A percentile compares a stretch with the other conserved stretches of the same genome.
Conservation (phyloP, 2,329 filamentous ascomycete genomes). For the Pseudophaeomoniella oleicola region DNA sequence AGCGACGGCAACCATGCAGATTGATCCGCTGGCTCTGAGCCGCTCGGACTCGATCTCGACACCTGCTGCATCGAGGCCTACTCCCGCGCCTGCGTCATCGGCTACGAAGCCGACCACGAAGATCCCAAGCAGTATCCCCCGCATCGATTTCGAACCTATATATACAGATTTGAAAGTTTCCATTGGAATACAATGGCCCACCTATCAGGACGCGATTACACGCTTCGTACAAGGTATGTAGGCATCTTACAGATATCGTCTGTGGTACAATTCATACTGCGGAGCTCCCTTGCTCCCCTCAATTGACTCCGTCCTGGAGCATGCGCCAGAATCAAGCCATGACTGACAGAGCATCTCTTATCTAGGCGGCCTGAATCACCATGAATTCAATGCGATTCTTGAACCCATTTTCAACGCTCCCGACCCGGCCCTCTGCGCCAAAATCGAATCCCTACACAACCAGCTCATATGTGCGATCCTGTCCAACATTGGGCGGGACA, state of each 20-base stretch:
- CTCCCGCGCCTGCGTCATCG: background rate
- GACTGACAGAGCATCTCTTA: conserved; percentile 5
- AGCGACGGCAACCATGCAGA: conserved; percentile 25
- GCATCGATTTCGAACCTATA: conserved; percentile 48
- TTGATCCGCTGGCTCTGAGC: conserved; percentile 28
- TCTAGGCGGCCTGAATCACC: conserved; percentile 44
- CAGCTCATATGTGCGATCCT: conserved; percentile 44
- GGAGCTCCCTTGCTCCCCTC: conserved; percentile 2
- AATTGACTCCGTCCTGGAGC: background rate
- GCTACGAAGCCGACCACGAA: conserved; percentile 23
- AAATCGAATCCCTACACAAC: conserved; percentile 46
- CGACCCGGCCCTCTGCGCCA: conserved; percentile 22
- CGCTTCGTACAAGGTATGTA: conserved; percentile 41
- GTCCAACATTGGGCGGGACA: conserved; percentile 43
- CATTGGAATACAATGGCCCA: conserved; percentile 41
- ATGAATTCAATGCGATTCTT: conserved; percentile 41
- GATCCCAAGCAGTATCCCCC: conserved; percentile 37
- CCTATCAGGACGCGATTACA: conserved; percentile 44
- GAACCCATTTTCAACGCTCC: conserved; percentile 32
- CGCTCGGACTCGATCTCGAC: conserved; percentile 24
- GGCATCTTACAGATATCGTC: no score
- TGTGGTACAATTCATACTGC: no score
- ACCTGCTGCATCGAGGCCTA: background rate
- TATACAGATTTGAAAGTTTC: conserved; percentile 46
- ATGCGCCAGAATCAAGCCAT: conserved; percentile 1